Percentiles rank a stretch among this genome's conserved stretches.
Evolutionary conservation across 1,284 basidiomycete genomes (phyloP).

Genomic region (Wolfiporia cocos): DNA sequence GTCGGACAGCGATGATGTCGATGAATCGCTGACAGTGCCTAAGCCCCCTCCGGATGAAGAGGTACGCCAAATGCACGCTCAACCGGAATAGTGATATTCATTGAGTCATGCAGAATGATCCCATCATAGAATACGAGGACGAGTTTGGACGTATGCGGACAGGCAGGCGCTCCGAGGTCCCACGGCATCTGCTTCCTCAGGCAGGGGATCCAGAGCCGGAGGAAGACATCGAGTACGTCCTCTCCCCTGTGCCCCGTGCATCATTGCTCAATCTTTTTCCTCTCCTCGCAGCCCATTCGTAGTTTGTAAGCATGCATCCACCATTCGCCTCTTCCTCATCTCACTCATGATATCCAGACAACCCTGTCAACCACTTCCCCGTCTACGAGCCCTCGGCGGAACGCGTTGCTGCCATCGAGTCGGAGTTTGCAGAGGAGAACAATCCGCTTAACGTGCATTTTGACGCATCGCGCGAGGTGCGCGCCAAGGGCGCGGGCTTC

Average conservation of each 20-base stretch:
- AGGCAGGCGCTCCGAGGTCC: constrained; percentile 69
- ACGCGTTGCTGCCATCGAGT: constrained; percentile 69
- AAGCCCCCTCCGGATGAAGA: constrained; percentile 34
- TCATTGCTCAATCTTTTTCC: constrained; percentile 3
- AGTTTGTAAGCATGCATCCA: constrained; percentile 27
- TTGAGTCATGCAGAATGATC: constrained; percentile 47
- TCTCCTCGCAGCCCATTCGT: constrained; percentile 45
- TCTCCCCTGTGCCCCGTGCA: not conserved
- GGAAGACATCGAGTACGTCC: constrained; percentile 22
- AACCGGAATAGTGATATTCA: not conserved
- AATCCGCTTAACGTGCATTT: constrained; percentile 77
- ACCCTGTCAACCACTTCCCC: constrained; percentile 77
- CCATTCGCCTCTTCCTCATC: not conserved
- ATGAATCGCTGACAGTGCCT: constrained; percentile 63
- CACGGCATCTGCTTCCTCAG: constrained; percentile 50
- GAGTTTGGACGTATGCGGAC: constrained; percentile 78
- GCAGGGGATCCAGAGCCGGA: constrained; percentile 15
- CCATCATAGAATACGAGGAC: constrained; percentile 79
- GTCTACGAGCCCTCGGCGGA: constrained; percentile 82
- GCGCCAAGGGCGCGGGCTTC: constrained; percentile 85
- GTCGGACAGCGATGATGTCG: constrained; percentile 67
- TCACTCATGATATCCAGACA: constrained; percentile 39
- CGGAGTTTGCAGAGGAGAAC: constrained; percentile 67
- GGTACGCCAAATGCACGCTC: constrained; percentile 24
- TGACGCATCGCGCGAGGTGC: constrained; percentile 75